phyloP scores from a whole-genome alignment of 2,329 filamentous ascomycete genomes.

The Diplodia seriata region DNA sequence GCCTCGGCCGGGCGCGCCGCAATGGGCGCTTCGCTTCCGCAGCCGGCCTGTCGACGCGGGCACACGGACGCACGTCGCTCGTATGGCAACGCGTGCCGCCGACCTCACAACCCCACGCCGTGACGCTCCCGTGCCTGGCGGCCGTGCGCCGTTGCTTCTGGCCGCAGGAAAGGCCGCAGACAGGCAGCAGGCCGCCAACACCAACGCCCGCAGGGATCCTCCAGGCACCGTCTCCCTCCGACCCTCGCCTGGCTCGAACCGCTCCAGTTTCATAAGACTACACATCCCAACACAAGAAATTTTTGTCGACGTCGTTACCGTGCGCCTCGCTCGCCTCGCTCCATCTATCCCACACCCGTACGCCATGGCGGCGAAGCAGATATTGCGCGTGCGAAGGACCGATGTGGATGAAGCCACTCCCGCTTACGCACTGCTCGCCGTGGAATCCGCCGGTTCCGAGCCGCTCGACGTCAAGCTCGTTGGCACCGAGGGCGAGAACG shows the following conservation, averaged over 20 bases:
- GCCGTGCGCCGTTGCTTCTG: constrained; percentile 1
- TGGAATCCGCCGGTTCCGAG: constrained; percentile 58
- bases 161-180: constrained; percentile 22
- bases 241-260: constrained; percentile 16
- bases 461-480: constrained; percentile 71
- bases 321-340: constrained; percentile 1
- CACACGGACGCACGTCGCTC: constrained; percentile 1
- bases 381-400: constrained; percentile 67
- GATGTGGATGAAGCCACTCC: constrained; percentile 47
- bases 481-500: constrained; percentile 70
- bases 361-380: constrained; percentile 35
- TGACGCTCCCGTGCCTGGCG: constrained; percentile 11
- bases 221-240: constrained; percentile 1
- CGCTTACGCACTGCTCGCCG: constrained; percentile 67
- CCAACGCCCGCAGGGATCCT: constrained; percentile 6
- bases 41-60: not conserved
- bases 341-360: constrained; percentile 22
- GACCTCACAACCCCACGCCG: constrained; percentile 15
- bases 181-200: constrained; percentile 15
- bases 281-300: constrained; percentile 1
- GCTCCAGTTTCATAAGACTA: constrained; percentile 18
- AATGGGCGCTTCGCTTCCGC: not conserved
- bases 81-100: constrained; percentile 15
- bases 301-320: constrained; percentile 12
- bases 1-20: constrained; percentile 8